These are phyloP conservation scores for Olyra latifolia DNA, from an alignment of 176 grass and related monocot genomes.

Conservation along the genomic window DNA sequence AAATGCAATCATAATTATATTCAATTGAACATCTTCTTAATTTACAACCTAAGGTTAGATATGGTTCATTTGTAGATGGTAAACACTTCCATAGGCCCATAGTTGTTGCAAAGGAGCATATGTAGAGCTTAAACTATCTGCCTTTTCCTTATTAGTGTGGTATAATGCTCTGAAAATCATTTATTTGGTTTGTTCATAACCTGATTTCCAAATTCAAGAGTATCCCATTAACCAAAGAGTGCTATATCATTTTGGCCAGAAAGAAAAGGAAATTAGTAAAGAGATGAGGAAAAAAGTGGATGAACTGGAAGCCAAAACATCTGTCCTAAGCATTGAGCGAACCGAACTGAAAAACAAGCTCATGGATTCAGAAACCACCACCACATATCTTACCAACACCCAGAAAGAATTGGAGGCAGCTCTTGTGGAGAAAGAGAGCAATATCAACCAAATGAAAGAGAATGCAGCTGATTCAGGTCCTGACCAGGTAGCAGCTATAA, in stretches of 20 bases:
- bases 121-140: not conserved
- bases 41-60: not conserved
- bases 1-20: slow-evolving; percentile 23
- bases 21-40: not conserved
- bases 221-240: slow-evolving; percentile 24
- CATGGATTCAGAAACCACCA: slow-evolving; percentile 66
- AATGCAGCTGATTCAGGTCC: slow-evolving; percentile 43
- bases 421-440: slow-evolving; percentile 81
- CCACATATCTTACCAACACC: slow-evolving; percentile 70
- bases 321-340: slow-evolving; percentile 62
- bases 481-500: slow-evolving; percentile 46
- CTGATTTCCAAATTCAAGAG: slow-evolving; percentile 11
- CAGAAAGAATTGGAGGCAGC: slow-evolving; percentile 83
- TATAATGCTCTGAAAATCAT: not conserved
- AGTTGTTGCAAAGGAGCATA: not conserved
- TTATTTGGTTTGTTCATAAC: not conserved
- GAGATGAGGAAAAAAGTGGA: slow-evolving; percentile 71
- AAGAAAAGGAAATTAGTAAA: slow-evolving; percentile 65
- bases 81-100: not conserved
- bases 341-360: slow-evolving; percentile 77
- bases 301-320: slow-evolving; percentile 69
- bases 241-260: slow-evolving; percentile 41
- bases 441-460: slow-evolving; percentile 71
- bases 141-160: not conserved
- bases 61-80: not conserved